Evolutionary conservation across 805 yeast species (phyloP).

Genomic region (Candida germanica): DNA sequence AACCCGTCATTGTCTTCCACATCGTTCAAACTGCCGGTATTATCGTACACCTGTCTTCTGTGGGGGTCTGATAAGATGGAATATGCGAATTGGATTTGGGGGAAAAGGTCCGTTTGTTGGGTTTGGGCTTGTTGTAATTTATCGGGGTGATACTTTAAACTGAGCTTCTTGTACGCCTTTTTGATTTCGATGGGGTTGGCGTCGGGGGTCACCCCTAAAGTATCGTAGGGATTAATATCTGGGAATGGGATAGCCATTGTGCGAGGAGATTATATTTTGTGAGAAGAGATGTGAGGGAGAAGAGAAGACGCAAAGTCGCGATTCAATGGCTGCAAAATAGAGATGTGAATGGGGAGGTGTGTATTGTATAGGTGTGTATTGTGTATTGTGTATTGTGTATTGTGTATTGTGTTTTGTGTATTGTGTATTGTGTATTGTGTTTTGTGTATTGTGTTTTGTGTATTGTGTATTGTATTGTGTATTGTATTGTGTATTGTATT

Average conservation of each 20-base stretch:
- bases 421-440: too few species aligned
- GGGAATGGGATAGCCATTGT: constrained; percentile 44
- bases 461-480: too few species aligned
- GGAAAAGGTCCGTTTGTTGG: constrained; percentile 37
- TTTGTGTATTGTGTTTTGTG: too few species aligned
- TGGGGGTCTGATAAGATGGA: constrained; percentile 58
- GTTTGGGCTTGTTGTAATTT: constrained; percentile 40
- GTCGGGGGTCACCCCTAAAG: constrained; percentile 38
- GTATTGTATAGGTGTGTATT: too few species aligned
- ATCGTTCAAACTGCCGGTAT: constrained; percentile 58
- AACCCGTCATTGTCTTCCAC: constrained; percentile 42
- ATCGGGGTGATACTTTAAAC: constrained; percentile 71
- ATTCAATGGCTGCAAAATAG: too few species aligned
- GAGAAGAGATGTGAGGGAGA: too few species aligned
- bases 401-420: too few species aligned
- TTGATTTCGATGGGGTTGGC: constrained; percentile 57
- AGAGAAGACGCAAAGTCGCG: too few species aligned
- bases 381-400: too few species aligned
- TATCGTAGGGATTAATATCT: constrained; percentile 61
- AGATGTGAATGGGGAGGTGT: too few species aligned
- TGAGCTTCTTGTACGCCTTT: constrained; percentile 61
- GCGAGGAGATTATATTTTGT: too few species aligned
- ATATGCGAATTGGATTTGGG: constrained; percentile 73
- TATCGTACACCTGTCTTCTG: constrained; percentile 58
- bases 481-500: too few species aligned